Percentiles rank a stretch among this genome's conserved stretches.
phyloP scores from a whole-genome alignment of 139 green algal genomes.

The Closterium sp. region DNA sequence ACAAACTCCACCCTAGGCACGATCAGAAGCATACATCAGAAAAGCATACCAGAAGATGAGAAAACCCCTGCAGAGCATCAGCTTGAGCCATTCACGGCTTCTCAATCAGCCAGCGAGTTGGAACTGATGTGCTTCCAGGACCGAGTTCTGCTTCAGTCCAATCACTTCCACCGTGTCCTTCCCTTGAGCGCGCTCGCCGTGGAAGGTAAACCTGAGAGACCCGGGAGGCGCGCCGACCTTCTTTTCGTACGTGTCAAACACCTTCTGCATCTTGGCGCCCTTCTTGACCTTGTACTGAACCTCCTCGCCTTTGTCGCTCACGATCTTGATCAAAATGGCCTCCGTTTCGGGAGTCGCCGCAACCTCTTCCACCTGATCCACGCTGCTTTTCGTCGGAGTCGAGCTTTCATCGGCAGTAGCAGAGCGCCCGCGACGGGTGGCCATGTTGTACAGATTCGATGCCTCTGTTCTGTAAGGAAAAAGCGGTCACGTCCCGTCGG shows the following conservation, averaged over 20 bases:
- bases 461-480: too few relatives aligned
- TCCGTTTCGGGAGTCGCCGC: not conserved
- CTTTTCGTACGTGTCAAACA: not conserved
- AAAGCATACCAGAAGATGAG: not conserved
- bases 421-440: not conserved
- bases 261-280: not conserved
- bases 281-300: not conserved
- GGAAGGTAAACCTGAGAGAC: not conserved
- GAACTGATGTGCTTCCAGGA: not conserved
- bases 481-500: too few relatives aligned
- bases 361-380: not conserved
- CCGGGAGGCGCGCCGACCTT: not conserved
- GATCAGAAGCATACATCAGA: not conserved
- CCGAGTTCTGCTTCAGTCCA: not conserved
- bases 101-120: not conserved
- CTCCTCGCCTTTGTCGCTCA: not conserved
- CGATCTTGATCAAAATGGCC: not conserved
- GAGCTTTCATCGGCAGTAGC: not conserved
- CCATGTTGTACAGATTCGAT: too few relatives aligned
- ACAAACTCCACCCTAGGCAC: not conserved
- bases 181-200: not conserved
- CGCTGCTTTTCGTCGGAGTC: not conserved
- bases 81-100: not conserved
- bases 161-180: not conserved
- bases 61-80: not conserved